These are phyloP conservation scores for Hypoxylon sp. DNA, from an alignment of 2,329 filamentous ascomycete species.

Conservation along the genomic window DNA sequence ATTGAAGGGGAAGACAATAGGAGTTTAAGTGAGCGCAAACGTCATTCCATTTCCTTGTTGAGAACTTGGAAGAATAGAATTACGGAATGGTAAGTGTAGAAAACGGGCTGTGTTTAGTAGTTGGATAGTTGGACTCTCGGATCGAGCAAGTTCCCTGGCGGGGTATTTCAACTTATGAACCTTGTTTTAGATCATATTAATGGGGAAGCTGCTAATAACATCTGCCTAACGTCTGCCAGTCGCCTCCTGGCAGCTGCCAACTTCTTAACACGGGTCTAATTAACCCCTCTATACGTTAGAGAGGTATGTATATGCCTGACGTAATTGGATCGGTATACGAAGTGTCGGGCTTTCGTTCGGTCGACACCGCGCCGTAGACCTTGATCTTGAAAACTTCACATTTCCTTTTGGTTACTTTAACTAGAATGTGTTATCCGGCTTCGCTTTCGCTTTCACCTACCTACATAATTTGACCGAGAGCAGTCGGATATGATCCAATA, in stretches of 20 bases:
- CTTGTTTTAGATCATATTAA: constrained; percentile 15
- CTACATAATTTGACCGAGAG: constrained; percentile 13
- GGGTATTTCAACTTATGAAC: constrained; percentile 30
- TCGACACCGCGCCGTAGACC: constrained; percentile 4
- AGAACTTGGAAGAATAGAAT: constrained; percentile 12
- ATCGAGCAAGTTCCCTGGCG: constrained; percentile 22
- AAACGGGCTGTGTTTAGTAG: not conserved
- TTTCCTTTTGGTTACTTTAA: constrained; percentile 3
- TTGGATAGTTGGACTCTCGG: constrained; percentile 10
- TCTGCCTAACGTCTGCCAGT: not conserved
- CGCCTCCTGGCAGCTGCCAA: constrained; percentile 3
- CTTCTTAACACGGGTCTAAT: not conserved
- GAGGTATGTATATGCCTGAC: constrained; percentile 24
- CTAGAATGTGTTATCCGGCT: constrained; percentile 13
- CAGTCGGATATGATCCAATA: not conserved
- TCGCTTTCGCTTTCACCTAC: constrained; percentile 6
- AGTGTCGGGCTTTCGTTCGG: constrained; percentile 1
- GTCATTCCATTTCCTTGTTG: constrained; percentile 28
- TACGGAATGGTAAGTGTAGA: constrained; percentile 1
- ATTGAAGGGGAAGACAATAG: constrained; percentile 12
- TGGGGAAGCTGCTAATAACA: constrained; percentile 12
- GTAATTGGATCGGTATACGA: constrained; percentile 30
- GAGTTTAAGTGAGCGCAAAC: constrained; percentile 28
- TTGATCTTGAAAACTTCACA: not conserved
- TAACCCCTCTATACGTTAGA: not conserved